These are phyloP conservation scores for Gracilariopsis chorda DNA, from an alignment of 23 red algal genomes.

Conservation along the genomic window DNA sequence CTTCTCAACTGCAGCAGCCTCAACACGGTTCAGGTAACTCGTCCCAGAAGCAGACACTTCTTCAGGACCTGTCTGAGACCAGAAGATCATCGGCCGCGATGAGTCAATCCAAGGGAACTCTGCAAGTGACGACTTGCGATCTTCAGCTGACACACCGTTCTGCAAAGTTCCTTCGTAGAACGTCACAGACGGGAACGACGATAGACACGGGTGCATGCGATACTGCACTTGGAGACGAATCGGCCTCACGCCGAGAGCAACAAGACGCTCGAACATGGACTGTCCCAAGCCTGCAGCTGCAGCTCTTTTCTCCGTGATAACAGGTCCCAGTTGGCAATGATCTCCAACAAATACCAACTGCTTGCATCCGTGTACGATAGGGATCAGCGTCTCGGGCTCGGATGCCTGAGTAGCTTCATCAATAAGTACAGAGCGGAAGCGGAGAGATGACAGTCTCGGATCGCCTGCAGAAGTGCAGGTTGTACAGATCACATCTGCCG, in stretches of 20 bases:
- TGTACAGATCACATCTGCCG: constrained; percentile 85
- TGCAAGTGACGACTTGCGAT: constrained; percentile 53
- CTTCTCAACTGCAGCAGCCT: constrained; percentile 84
- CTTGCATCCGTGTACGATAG: constrained; percentile 93
- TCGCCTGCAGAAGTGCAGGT: constrained; percentile 81
- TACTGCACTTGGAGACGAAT: constrained; percentile 90
- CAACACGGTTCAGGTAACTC: constrained; percentile 88
- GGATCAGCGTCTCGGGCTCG: constrained; percentile 89
- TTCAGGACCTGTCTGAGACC: constrained; percentile 82
- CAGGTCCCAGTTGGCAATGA: constrained; percentile 81
- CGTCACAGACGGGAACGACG: constrained; percentile 85
- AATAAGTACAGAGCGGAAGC: constrained; percentile 81
- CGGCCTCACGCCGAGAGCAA: constrained; percentile 81
- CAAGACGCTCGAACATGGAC: constrained; percentile 90
- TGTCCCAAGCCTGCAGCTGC: constrained; percentile 88
- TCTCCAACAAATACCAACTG: constrained; percentile 92
- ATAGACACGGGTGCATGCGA: constrained; percentile 96
- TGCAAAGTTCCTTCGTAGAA: constrained; percentile 94
- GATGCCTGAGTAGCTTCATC: constrained; percentile 91
- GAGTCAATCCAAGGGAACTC: constrained; percentile 84
- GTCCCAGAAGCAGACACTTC: constrained; percentile 97
- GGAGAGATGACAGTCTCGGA: constrained; percentile 57
- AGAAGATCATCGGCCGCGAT: constrained; percentile 85
- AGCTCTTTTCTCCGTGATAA: constrained; percentile 89
- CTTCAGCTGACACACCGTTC: constrained; percentile 91